Conservation (phyloP, 2,329 filamentous ascomycete species). For the Tolypocladium amazonense region DNA sequence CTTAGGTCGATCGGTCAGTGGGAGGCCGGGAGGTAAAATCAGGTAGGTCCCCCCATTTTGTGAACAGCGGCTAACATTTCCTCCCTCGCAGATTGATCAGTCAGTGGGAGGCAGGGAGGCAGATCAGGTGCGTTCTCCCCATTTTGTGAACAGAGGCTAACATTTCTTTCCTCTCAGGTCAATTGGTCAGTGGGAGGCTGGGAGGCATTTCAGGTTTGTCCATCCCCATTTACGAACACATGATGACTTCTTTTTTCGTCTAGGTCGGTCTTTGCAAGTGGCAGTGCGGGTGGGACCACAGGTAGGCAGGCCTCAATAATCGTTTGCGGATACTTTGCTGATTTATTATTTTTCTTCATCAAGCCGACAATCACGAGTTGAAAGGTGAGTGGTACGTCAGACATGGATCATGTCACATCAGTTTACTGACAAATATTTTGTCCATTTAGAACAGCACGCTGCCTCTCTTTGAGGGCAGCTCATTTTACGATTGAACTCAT, state of each 20-base stretch:
- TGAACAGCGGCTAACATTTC: background rate
- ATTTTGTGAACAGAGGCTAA: background rate
- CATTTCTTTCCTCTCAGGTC: too few relatives aligned
- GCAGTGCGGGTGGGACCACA: background rate
- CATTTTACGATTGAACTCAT: background rate
- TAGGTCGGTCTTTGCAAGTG: background rate
- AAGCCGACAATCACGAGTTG: background rate
- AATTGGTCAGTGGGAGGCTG: background rate
- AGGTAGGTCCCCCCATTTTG: background rate
- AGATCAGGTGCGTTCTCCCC: background rate
- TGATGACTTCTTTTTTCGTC: background rate
- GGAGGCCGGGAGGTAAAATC: background rate
- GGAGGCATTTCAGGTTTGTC: background rate
- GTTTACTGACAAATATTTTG: background rate
- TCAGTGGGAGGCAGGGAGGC: background rate
- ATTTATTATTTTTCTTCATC: background rate
- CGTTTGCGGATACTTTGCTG: background rate
- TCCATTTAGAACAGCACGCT: background rate
- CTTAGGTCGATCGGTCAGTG: background rate
- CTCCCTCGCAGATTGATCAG: background rate
- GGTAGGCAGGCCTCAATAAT: background rate
- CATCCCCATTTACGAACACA: background rate
- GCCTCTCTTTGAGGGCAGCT: background rate
- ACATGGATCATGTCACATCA: too few relatives aligned
- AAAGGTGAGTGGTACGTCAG: background rate